A percentile compares a stretch with the other conserved stretches of the same genome.
Conservation (phyloP, 495 filamentous ascomycete species). For the Astrocystis sublimbata region DNA sequence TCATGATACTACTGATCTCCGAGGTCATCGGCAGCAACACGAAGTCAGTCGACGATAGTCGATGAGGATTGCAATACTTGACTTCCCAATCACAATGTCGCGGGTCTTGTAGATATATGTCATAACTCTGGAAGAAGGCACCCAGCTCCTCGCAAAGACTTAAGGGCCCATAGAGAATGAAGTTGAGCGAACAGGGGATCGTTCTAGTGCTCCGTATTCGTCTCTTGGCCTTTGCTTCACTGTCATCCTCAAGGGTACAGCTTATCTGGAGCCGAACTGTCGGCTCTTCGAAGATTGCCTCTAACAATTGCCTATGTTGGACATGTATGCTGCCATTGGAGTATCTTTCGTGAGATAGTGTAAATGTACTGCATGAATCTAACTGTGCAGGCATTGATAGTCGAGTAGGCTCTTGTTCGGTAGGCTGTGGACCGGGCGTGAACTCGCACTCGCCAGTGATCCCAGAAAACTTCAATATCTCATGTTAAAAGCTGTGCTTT, state of each 20-base stretch:
- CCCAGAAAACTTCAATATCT: not conserved
- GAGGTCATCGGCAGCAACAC: constrained; percentile 14
- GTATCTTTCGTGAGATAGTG: not conserved
- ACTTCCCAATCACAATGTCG: constrained; percentile 31
- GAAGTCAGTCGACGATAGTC: constrained; percentile 33
- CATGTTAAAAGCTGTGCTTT: not conserved
- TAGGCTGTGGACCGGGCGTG: not conserved
- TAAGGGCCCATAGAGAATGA: not conserved
- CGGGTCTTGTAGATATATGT: constrained; percentile 46
- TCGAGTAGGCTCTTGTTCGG: not conserved
- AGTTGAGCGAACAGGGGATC: not conserved
- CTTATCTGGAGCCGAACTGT: constrained; percentile 15
- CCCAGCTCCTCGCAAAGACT: constrained; percentile 22
- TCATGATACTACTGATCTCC: constrained; percentile 23
- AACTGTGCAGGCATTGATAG: not conserved
- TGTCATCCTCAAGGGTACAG: constrained; percentile 3
- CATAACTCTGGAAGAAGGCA: constrained; percentile 32
- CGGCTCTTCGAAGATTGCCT: constrained; percentile 21
- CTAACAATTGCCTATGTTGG: constrained; percentile 11
- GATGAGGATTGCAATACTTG: constrained; percentile 48
- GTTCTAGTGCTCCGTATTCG: not conserved
- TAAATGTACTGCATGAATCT: not conserved
- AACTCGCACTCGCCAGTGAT: constrained; percentile 6
- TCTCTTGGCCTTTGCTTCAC: not conserved
- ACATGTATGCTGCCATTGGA: not conserved